Conservation (phyloP, 768 basidiomycete species). For the Lactarius vividus region DNA sequence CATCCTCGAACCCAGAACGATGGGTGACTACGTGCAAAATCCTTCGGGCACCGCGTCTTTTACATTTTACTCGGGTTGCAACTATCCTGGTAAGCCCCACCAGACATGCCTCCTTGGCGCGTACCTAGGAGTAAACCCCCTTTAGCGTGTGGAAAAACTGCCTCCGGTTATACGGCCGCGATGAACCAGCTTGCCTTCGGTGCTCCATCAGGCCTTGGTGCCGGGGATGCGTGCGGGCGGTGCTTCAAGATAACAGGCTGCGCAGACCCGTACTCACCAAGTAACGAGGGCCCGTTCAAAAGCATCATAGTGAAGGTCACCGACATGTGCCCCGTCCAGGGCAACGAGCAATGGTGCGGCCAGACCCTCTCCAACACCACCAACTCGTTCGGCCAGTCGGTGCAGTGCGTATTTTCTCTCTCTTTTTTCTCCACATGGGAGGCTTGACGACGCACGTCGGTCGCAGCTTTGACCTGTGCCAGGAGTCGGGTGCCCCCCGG, state of each 20-base stretch:
- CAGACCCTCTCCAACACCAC: slow-evolving; percentile 43
- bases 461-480: slow-evolving; percentile 58
- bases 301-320: slow-evolving; percentile 53
- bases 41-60: slow-evolving; percentile 53
- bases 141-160: slow-evolving; percentile 52
- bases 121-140: background rate
- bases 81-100: slow-evolving; percentile 41
- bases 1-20: slow-evolving; percentile 29
- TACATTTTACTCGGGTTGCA: slow-evolving; percentile 53
- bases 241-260: slow-evolving; percentile 55
- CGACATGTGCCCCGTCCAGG: slow-evolving; percentile 44
- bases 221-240: slow-evolving; percentile 61
- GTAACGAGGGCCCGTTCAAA: slow-evolving; percentile 50
- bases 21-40: slow-evolving; percentile 54
- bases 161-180: slow-evolving; percentile 52
- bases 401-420: slow-evolving; percentile 44
- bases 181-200: slow-evolving; percentile 59
- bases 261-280: slow-evolving; percentile 50
- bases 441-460: background rate
- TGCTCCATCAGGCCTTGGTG: slow-evolving; percentile 45
- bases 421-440: background rate
- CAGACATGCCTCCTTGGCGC: background rate
- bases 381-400: slow-evolving; percentile 41
- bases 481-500: slow-evolving; percentile 50
- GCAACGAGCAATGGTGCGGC: slow-evolving; percentile 55